These are phyloP conservation scores for Rhodotorula toruloides DNA, from an alignment of 768 basidiomycete species.

Conservation along the genomic window DNA sequence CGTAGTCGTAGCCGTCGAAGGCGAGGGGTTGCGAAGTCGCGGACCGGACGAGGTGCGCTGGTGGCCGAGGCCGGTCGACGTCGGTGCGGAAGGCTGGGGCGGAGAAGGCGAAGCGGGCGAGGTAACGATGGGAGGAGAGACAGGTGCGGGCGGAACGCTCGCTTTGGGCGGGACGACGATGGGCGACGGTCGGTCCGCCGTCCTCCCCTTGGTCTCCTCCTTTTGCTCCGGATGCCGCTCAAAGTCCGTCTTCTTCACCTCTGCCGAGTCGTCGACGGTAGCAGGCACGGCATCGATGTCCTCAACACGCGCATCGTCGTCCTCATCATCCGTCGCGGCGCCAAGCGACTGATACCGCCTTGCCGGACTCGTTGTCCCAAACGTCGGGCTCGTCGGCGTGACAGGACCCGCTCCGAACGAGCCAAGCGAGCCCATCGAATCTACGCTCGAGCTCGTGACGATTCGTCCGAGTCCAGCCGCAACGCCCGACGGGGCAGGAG, in stretches of 20 bases:
- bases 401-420: slow-evolving; percentile 17
- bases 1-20: neutral
- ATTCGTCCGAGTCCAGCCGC: neutral
- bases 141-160: neutral
- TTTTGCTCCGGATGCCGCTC: neutral
- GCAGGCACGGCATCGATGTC: slow-evolving; percentile 19
- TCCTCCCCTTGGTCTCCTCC: neutral
- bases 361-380: slow-evolving; percentile 11
- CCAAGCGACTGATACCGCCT: neutral
- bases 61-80: slow-evolving; percentile 2
- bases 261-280: neutral
- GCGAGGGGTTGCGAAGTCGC: slow-evolving; percentile 6
- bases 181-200: no score
- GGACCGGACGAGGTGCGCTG: slow-evolving; percentile 5
- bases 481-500: neutral
- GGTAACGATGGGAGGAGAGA: neutral
- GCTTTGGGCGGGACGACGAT: neutral
- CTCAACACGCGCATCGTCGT: slow-evolving; percentile 32
- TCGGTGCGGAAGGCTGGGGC: neutral
- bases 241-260: neutral
- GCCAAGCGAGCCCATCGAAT: slow-evolving; percentile 23
- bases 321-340: slow-evolving; percentile 16
- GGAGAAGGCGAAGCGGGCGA: neutral
- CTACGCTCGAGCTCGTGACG: slow-evolving; percentile 26
- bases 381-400: slow-evolving; percentile 25